These are phyloP conservation scores for Puccinia brachypodii DNA, from an alignment of 1,284 basidiomycete species.

Conservation along the genomic window DNA sequence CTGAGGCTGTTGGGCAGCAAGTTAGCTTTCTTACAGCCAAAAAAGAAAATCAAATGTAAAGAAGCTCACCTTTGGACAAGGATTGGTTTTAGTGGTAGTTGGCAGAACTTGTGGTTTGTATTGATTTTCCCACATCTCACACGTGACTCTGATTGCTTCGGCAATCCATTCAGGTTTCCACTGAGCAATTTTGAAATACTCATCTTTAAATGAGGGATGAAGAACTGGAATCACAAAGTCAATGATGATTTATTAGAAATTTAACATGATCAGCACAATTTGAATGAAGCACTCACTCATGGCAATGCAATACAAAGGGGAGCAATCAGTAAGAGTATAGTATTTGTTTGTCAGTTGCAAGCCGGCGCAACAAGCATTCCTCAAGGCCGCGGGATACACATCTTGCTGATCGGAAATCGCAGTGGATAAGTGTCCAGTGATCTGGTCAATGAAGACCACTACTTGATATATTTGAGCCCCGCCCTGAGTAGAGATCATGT, in stretches of 20 bases:
- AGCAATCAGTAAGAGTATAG: not conserved
- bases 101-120: not conserved
- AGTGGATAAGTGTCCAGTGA: slow-evolving; percentile 1
- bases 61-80: not conserved
- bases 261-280: not conserved
- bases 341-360: not conserved
- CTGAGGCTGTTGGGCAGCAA: not conserved
- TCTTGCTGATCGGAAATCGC: not conserved
- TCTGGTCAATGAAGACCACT: slow-evolving; percentile 1
- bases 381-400: not conserved
- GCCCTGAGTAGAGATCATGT: not conserved
- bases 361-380: not conserved
- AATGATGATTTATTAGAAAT: not conserved
- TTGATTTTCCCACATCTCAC: not conserved
- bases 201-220: slow-evolving; percentile 1
- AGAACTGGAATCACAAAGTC: not conserved
- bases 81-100: not conserved
- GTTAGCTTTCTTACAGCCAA: not conserved
- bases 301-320: not conserved
- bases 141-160: not conserved
- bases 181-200: slow-evolving; percentile 2
- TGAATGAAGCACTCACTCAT: not conserved
- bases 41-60: not conserved
- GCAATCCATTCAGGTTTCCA: not conserved
- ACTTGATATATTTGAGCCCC: not conserved